Percentiles rank a stretch among this genome's conserved stretches.
Conservation (phyloP, 257 asterid species). For the Scutellaria barbata region DNA sequence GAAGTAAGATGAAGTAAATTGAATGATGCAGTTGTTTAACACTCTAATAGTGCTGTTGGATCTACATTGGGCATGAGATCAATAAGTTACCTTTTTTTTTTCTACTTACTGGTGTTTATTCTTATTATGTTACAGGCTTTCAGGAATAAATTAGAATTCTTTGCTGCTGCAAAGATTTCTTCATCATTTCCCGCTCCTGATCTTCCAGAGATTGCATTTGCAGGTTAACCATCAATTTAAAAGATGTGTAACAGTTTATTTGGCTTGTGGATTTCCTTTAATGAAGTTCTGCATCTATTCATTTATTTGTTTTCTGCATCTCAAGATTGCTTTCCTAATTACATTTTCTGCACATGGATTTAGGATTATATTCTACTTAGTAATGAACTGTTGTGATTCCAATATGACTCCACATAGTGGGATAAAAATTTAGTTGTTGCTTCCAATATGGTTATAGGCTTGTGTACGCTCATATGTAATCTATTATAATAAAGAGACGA, state of each 20-base stretch:
- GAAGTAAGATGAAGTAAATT: conserved; percentile 27
- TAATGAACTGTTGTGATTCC: neutral
- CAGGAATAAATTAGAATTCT: conserved; percentile 83
- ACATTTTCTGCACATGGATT: neutral
- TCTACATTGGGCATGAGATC: conserved; percentile 30
- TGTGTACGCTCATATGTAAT: neutral
- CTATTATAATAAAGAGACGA: neutral
- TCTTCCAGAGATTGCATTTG: conserved; percentile 98
- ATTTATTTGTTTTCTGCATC: conserved; percentile 16
- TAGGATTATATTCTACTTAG: conserved; percentile 18
- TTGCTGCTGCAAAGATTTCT: conserved; percentile 93
- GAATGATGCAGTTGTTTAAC: conserved; percentile 24
- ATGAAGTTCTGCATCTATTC: conserved; percentile 8
- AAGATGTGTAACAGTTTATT: conserved; percentile 1
- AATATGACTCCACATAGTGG: conserved; percentile 5
- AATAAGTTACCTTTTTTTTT: conserved; percentile 18
- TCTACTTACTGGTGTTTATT: conserved; percentile 31
- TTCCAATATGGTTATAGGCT: conserved; percentile 19
- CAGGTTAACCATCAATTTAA: conserved; percentile 57
- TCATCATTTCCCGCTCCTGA: conserved; percentile 93
- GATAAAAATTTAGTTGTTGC: neutral
- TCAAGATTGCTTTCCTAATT: neutral
- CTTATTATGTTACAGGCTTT: conserved; percentile 61
- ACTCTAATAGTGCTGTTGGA: conserved; percentile 17
- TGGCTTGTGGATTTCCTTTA: conserved; percentile 13